Conservation (phyloP, 495 filamentous ascomycete genomes). For the Xanthoparmelia taractica region DNA sequence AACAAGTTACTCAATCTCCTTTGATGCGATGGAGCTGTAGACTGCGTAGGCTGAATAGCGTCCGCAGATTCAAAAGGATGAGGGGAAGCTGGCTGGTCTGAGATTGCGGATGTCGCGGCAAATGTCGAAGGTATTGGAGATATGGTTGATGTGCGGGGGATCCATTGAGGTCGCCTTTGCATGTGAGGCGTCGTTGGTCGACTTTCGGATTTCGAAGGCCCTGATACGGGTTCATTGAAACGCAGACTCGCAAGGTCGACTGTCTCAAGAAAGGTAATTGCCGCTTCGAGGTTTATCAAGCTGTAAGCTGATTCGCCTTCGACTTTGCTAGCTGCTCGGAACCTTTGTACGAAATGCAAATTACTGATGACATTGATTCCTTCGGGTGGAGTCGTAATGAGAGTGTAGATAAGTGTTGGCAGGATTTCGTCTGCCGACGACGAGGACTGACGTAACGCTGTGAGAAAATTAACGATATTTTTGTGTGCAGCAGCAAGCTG, state of each 20-base stretch:
- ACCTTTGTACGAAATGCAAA: slow-evolving; percentile 85
- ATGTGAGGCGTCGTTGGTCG: slow-evolving; percentile 46
- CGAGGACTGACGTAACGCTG: slow-evolving; percentile 63
- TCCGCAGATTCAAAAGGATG: slow-evolving; percentile 31
- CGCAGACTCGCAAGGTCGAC: slow-evolving; percentile 89
- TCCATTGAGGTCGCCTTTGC: slow-evolving; percentile 38
- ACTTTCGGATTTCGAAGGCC: slow-evolving; percentile 50
- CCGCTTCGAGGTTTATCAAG: slow-evolving; percentile 89
- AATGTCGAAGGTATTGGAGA: slow-evolving; percentile 15
- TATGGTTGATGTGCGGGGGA: slow-evolving; percentile 41
- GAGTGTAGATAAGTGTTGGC: slow-evolving; percentile 88
- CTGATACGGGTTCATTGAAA: slow-evolving; percentile 63
- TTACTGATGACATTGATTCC: slow-evolving; percentile 88
- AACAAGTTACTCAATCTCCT: slow-evolving; percentile 76
- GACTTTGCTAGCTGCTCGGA: slow-evolving; percentile 76
- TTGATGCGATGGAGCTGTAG: slow-evolving; percentile 42
- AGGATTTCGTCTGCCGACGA: slow-evolving; percentile 96
- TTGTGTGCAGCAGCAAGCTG: slow-evolving; percentile 85
- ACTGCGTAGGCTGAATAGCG: slow-evolving; percentile 33
- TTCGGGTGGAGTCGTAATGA: slow-evolving; percentile 84
- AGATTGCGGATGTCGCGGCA: slow-evolving; percentile 5
- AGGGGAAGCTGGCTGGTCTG: slow-evolving; percentile 9
- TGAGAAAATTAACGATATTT: slow-evolving; percentile 83
- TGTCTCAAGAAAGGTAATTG: slow-evolving; percentile 93
- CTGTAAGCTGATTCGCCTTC: slow-evolving; percentile 94